phyloP scores from a whole-genome alignment of 768 basidiomycete species.

The Pleurotus cornucopiae region DNA sequence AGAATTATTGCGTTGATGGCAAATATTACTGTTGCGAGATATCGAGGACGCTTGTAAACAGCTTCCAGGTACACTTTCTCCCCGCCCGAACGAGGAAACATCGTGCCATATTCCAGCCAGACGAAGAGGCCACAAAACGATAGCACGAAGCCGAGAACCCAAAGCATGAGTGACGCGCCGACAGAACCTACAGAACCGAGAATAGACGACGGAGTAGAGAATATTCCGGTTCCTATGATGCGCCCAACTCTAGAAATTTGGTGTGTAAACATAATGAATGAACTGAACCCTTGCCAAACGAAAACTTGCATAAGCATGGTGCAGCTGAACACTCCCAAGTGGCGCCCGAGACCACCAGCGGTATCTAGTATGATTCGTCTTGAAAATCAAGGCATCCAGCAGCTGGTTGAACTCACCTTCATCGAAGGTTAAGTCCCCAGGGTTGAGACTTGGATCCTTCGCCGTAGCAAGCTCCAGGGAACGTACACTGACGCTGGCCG shows the following conservation, averaged over 20 bases:
- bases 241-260: conserved; percentile 34
- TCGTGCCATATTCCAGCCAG: conserved; percentile 61
- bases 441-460: conserved; percentile 19
- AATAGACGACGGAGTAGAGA: conserved; percentile 59
- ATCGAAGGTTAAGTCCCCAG: conserved; percentile 42
- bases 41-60: conserved; percentile 42
- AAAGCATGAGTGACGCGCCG: conserved; percentile 61
- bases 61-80: conserved; percentile 64
- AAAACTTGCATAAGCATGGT: conserved; percentile 47
- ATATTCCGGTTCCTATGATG: conserved; percentile 64
- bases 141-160: conserved; percentile 57
- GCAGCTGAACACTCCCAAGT: conserved; percentile 52
- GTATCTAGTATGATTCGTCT: conserved; percentile 25
- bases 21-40: conserved; percentile 45
- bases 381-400: background rate
- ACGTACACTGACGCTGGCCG: background rate
- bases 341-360: conserved; percentile 55
- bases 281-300: background rate
- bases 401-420: conserved; percentile 32
- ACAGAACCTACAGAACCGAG: conserved; percentile 52
- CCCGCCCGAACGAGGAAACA: conserved; percentile 59
- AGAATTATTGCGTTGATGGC: conserved; percentile 42
- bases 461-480: background rate
- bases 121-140: conserved; percentile 59
- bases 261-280: no score